Percentiles rank a stretch among this genome's conserved stretches.
These are phyloP conservation scores for Berkeleyomyces rouxiae DNA, from an alignment of 2,329 filamentous ascomycete species.

Conservation along the genomic window DNA sequence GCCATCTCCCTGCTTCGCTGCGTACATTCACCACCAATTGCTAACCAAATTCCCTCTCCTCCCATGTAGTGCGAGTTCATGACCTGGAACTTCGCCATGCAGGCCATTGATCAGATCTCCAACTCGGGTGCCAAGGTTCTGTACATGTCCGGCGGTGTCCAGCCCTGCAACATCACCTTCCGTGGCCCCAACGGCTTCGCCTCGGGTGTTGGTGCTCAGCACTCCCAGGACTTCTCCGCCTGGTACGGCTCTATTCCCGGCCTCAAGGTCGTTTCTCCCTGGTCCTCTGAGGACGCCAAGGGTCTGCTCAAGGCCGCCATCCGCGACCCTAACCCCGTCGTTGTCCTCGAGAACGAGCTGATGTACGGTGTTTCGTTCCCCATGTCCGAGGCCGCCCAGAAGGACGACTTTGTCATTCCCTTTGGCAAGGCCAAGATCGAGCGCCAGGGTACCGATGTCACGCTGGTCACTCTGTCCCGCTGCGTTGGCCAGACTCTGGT, in stretches of 20 bases:
- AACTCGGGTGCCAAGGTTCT: slow-evolving; percentile 98
- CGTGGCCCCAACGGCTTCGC: slow-evolving; percentile 98
- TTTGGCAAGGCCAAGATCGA: slow-evolving; percentile 99
- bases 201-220: slow-evolving; percentile 85
- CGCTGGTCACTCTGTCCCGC: slow-evolving; percentile 85
- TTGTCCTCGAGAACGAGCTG: slow-evolving; percentile 74
- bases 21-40: neutral
- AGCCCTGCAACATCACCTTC: slow-evolving; percentile 99
- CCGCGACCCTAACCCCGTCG: slow-evolving; percentile 91
- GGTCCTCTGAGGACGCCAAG: slow-evolving; percentile 96
- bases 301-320: slow-evolving; percentile 95
- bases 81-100: slow-evolving; percentile 99
- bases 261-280: slow-evolving; percentile 90
- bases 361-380: slow-evolving; percentile 93
- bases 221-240: slow-evolving; percentile 96
- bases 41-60: slow-evolving; percentile 6
- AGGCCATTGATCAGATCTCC: slow-evolving; percentile 98
- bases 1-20: neutral
- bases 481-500: slow-evolving; percentile 83
- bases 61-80: slow-evolving; percentile 80
- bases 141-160: slow-evolving; percentile 99
- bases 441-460: slow-evolving; percentile 86
- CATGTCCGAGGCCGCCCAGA: slow-evolving; percentile 93
- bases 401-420: slow-evolving; percentile 89
- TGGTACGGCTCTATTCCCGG: slow-evolving; percentile 99